Conservation (phyloP, 164 flowering plant species). For the Euptelea pleiosperma region DNA sequence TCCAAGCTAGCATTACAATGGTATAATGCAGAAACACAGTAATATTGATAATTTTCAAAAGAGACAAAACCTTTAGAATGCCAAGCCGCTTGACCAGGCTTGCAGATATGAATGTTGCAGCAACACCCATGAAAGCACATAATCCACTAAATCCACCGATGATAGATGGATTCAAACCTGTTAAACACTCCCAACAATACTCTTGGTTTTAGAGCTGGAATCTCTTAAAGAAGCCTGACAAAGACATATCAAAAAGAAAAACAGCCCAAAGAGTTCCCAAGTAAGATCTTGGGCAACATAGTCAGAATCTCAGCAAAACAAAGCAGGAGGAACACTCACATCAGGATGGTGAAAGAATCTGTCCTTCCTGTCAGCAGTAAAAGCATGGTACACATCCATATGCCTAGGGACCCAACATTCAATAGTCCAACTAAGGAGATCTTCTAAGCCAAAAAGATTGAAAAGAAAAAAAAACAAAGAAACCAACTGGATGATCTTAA, state of each 20-base stretch:
- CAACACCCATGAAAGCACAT: constrained; percentile 97
- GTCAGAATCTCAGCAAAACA: background rate
- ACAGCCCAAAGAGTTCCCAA: background rate
- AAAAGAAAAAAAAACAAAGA: background rate
- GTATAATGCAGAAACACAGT: background rate
- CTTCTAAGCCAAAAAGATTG: no score
- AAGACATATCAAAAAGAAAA: background rate
- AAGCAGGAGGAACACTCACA: no score
- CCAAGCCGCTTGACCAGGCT: constrained; percentile 68
- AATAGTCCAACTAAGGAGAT: no score
- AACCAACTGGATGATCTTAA: no score
- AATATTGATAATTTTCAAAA: constrained; percentile 4
- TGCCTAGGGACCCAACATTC: no score
- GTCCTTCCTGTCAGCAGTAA: background rate
- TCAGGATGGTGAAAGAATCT: background rate
- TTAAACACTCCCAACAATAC: constrained; percentile 9
- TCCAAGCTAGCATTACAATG: constrained; percentile 20
- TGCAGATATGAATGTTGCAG: constrained; percentile 93
- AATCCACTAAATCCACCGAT: constrained; percentile 93
- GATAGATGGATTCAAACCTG: constrained; percentile 87
- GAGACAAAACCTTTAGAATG: constrained; percentile 71
- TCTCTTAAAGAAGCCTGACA: background rate
- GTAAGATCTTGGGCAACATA: background rate
- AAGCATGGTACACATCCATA: no score
- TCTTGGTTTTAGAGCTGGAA: background rate